These are phyloP conservation scores for Xylaria sp. DNA, from an alignment of 2,329 filamentous ascomycete species.

Conservation along the genomic window DNA sequence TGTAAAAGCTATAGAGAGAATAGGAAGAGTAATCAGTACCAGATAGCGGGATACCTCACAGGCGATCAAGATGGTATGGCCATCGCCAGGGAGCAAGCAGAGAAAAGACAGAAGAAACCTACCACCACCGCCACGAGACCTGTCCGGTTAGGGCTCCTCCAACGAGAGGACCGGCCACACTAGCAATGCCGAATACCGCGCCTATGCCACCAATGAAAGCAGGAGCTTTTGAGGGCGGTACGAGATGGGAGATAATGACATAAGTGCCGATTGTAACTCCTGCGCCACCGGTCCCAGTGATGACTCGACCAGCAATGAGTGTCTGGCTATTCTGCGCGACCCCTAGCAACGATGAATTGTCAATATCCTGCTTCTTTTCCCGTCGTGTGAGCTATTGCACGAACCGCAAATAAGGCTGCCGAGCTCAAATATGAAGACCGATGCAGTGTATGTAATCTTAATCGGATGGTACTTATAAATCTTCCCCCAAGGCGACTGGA, in stretches of 20 bases:
- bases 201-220: not conserved
- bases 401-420: constrained; percentile 47
- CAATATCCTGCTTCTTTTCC: too few species aligned
- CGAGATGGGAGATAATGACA: constrained; percentile 44
- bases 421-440: constrained; percentile 50
- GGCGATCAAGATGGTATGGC: too few species aligned
- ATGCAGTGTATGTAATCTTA: constrained; percentile 46
- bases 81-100: too few species aligned
- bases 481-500: constrained; percentile 48
- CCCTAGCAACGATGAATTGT: not conserved
- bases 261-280: constrained; percentile 50
- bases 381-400: constrained; percentile 17
- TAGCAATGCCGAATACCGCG: not conserved
- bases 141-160: constrained; percentile 43
- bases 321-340: constrained; percentile 46
- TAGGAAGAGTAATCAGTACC: too few species aligned
- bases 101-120: too few species aligned
- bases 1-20: not conserved
- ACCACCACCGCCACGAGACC: constrained; percentile 48
- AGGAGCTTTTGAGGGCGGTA: not conserved
- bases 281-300: constrained; percentile 51
- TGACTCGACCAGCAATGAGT: constrained; percentile 53
- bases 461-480: constrained; percentile 51
- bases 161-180: constrained; percentile 7
- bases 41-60: too few species aligned